Conservation (phyloP, 257 asterid species). For the Nicotiana knightiana region DNA sequence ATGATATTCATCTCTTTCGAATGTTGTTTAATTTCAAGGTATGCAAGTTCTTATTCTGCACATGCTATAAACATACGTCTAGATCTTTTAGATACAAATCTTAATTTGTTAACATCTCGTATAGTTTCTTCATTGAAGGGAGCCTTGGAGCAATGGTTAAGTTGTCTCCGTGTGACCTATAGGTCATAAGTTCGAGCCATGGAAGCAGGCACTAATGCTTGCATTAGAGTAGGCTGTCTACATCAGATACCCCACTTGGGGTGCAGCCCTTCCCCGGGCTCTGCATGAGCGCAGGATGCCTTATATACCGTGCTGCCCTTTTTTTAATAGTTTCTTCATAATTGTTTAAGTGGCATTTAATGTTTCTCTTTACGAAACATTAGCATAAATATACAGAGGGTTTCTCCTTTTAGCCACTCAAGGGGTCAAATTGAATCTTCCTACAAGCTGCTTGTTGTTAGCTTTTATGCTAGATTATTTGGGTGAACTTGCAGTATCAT, state of each 20-base stretch:
- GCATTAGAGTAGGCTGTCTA: too few relatives aligned
- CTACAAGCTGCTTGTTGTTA: not conserved
- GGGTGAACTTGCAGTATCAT: not conserved
- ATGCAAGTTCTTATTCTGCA: not conserved
- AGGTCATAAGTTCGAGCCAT: too few relatives aligned
- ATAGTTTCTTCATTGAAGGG: not conserved
- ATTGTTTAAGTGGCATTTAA: not conserved
- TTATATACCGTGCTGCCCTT: too few relatives aligned
- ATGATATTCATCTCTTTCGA: not conserved
- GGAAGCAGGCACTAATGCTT: too few relatives aligned
- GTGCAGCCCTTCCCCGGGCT: too few relatives aligned
- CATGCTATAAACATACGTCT: not conserved
- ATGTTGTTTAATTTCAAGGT: not conserved
- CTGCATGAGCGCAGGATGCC: too few relatives aligned
- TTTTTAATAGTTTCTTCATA: not conserved
- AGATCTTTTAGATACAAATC: not conserved
- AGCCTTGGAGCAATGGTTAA: too few relatives aligned
- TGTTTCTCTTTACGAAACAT: not conserved
- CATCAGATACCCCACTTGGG: too few relatives aligned
- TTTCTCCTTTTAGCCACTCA: not conserved
- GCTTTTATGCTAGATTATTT: not conserved
- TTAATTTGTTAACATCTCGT: not conserved
- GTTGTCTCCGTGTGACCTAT: too few relatives aligned
- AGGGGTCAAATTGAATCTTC: too few relatives aligned
- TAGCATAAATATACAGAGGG: not conserved